Conservation (phyloP, 169 alveolate species). For the Miamiensis avidus region DNA sequence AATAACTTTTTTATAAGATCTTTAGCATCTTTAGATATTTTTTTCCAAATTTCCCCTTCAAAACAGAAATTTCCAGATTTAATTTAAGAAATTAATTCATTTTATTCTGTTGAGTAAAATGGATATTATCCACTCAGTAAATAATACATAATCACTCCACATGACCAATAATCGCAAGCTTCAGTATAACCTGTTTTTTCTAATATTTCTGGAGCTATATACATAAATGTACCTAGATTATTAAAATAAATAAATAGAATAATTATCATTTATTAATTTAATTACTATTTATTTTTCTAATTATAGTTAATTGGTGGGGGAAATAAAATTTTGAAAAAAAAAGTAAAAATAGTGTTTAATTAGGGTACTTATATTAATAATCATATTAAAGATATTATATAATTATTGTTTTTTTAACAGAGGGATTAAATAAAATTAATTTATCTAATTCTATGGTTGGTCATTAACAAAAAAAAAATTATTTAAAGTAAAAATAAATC, state of each 20-base stretch:
- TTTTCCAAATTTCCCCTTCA: constrained; percentile 45
- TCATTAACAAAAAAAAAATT: too few relatives aligned
- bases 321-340: too few relatives aligned
- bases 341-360: too few relatives aligned
- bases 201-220: constrained; percentile 78
- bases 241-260: too few relatives aligned
- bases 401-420: too few relatives aligned
- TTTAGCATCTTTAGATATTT: constrained; percentile 55
- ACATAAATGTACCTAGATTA: constrained; percentile 74
- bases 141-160: constrained; percentile 63
- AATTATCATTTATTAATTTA: too few relatives aligned
- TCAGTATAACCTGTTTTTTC: constrained; percentile 55
- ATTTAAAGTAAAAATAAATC: constrained; percentile 46
- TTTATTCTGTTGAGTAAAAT: constrained; percentile 50
- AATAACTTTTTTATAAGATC: constrained; percentile 61
- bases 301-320: too few relatives aligned
- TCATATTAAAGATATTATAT: too few relatives aligned
- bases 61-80: constrained; percentile 32
- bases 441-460: too few relatives aligned
- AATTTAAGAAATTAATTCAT: constrained; percentile 54
- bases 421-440: too few relatives aligned
- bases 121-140: constrained; percentile 73
- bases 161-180: constrained; percentile 73
- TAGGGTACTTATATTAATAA: too few relatives aligned
- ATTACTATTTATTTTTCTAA: too few relatives aligned